Evolutionary conservation across 2,329 filamentous ascomycete genomes (phyloP).

Genomic region (Beauveria medogensis): DNA sequence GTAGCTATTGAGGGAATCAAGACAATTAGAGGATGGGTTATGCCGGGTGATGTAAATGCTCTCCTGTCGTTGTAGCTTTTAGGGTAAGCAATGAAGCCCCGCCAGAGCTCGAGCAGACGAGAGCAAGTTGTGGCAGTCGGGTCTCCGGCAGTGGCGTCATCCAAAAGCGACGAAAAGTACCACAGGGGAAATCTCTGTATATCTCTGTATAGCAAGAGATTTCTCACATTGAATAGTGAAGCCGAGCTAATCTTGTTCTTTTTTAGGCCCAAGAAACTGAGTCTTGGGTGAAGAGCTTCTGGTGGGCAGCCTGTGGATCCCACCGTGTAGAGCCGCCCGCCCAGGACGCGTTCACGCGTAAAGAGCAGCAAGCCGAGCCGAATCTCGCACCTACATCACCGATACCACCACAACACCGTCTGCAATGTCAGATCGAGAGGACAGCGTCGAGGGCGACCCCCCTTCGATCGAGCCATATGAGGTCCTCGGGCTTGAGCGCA

Average conservation of each 20-base stretch:
- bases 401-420: not conserved
- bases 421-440: slow-evolving; percentile 42
- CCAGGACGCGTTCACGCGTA: slow-evolving; percentile 6
- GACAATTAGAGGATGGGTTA: too few relatives aligned
- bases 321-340: not conserved
- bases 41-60: not conserved
- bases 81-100: not conserved
- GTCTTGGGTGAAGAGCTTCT: not conserved
- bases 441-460: slow-evolving; percentile 47
- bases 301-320: not conserved
- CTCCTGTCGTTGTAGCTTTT: not conserved
- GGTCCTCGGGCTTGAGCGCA: slow-evolving; percentile 62
- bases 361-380: slow-evolving; percentile 1
- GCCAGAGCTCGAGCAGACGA: not conserved
- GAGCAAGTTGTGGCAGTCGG: not conserved
- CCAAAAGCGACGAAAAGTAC: not conserved
- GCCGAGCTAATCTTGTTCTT: not conserved
- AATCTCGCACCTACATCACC: slow-evolving; percentile 3
- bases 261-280: not conserved
- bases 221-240: too few relatives aligned
- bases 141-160: not conserved
- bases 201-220: too few relatives aligned
- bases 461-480: slow-evolving; percentile 70
- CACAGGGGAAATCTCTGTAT: too few relatives aligned
- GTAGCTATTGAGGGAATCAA: not conserved